Evolutionary conservation across 129 eudicot genomes (phyloP), one percentile per base, ranked within the genome.

Genomic region (Kitagawia praeruptora): DNA sequence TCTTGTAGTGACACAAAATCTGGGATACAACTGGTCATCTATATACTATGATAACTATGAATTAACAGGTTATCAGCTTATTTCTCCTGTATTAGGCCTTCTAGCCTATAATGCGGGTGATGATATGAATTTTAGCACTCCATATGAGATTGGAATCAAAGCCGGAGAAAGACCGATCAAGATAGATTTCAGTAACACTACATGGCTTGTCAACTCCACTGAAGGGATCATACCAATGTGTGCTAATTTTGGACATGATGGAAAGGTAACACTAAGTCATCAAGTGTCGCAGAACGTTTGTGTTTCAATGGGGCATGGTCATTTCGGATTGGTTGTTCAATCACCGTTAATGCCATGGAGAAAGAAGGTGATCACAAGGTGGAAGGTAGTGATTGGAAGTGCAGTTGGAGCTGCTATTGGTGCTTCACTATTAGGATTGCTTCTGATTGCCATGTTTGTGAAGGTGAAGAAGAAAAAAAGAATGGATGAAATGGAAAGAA

Each of bases 21-120:
- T 95, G 47, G 99, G 94, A 63, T 79, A 83, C 75, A 92, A 92
- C 64, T 95, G 96, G 96, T 90, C 97, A 14, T 83, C 86, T 27
- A 83, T 95, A 27, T 95, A 95, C 82, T 90, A 90, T 77, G 84
- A 86, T 38, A 92, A 87, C 78, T 90, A 88, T 47, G 87, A 88
- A 27, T 34, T 95, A 54, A 61, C 84, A 27, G 96, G 99, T n/a
- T 95, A 95, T 78, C 85, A 89, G 70, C 91, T 95, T 14, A 85
- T 92, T 64, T 90, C 97, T 23, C 99, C 99, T 5, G 90, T 92
- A 13, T 74, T 95, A 85, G 97, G 94, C 79, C 86, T 95, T 67
- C 80, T 90, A 54, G 99, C 97, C 14, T 95, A 95, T 82, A 90
- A 87, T 81, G 88, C 91, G 13, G 96, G 89, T 2, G 92, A 86